Conservation (phyloP, 768 basidiomycete species). For the Mrakia blollopis region DNA sequence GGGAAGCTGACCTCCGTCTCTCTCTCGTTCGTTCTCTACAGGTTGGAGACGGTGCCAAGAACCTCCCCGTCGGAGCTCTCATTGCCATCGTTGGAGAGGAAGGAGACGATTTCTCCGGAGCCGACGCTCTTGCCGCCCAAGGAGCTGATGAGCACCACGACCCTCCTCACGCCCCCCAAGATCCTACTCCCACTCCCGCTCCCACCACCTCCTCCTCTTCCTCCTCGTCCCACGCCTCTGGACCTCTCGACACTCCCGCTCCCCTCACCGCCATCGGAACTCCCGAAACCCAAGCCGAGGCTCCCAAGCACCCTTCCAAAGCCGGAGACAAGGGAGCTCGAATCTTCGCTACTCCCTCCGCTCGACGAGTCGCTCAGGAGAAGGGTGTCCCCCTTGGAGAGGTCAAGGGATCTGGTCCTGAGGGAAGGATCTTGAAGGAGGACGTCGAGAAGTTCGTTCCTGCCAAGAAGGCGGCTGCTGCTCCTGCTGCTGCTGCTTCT, state of each 20-base stretch:
- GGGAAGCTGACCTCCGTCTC: conserved; percentile 8
- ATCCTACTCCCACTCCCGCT: not conserved
- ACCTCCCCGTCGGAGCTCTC: conserved; percentile 73
- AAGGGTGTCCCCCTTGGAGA: conserved; percentile 82
- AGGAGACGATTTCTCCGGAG: conserved; percentile 87
- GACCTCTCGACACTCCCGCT: conserved; percentile 47
- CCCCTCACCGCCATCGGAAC: conserved; percentile 53
- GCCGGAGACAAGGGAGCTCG: conserved; percentile 34
- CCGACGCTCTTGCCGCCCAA: conserved; percentile 65
- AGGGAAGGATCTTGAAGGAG: conserved; percentile 86
- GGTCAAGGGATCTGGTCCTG: conserved; percentile 88
- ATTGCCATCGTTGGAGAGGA: conserved; percentile 93
- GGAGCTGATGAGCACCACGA: conserved; percentile 46
- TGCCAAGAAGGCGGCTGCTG: conserved; percentile 38
- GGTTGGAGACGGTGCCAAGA: conserved; percentile 80
- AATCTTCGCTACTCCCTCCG: conserved; percentile 87
- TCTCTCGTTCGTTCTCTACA: conserved; percentile 42
- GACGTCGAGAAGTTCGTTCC: conserved; percentile 89
- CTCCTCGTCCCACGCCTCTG: conserved; percentile 22
- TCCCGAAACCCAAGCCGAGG: conserved; percentile 31
- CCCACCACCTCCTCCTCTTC: conserved; percentile 42
- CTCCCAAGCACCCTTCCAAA: conserved; percentile 39
- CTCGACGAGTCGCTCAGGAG: conserved; percentile 94
- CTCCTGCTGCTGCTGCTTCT: conserved; percentile 45
- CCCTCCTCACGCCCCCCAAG: conserved; percentile 35